Evolutionary conservation across 1,284 basidiomycete genomes (phyloP), one percentile per base, ranked within the genome.

Genomic region (Pterulicium gracile): DNA sequence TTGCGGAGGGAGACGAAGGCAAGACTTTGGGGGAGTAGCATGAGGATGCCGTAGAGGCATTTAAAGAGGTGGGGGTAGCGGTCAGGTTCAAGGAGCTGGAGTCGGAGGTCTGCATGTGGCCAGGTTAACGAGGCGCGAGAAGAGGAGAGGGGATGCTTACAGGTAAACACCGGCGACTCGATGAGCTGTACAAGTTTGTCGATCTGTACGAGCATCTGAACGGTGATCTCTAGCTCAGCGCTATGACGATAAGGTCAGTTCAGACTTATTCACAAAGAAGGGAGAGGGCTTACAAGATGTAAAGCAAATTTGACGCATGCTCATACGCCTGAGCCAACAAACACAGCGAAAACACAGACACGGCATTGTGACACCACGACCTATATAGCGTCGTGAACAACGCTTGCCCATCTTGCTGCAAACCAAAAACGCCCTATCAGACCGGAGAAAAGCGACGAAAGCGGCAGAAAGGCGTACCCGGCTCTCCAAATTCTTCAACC

Each of bases 361-460:
- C 93, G 0, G 96, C 88, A 58, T 98, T 98, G 60, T 98, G 96
- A 61, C 93, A 98, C 95, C 96, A 99, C 34, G 92, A 97, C 27
- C 91, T 77, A 60, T 98, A 98, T 15, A 99, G 68, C 0, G 86
- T 88, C 1, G 85, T 88, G 60, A 98, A 99, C 19, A 98, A 65
- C 4, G 81, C 81, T 66, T 97, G 92, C 1, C 94, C 93, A 54
- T 98, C 96, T 80, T 92, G 79, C 83, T 86, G 52, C 41, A 51
- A 15, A 20, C 27, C n/a, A 21, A 21, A 47, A 15, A 23, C 44
- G 42, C 47, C 7, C 24, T 13, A 51, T 24, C 24, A 15, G 19
- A 24, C 24, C n/a, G 19, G 20, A 47, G 43, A 51, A 4, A 21
- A 18, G 20, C 44, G 22, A 12, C 55, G 24, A 52, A 49, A 27